phyloP scores from a whole-genome alignment of 1,284 basidiomycete genomes.

The Ceratobasidium sp. region DNA sequence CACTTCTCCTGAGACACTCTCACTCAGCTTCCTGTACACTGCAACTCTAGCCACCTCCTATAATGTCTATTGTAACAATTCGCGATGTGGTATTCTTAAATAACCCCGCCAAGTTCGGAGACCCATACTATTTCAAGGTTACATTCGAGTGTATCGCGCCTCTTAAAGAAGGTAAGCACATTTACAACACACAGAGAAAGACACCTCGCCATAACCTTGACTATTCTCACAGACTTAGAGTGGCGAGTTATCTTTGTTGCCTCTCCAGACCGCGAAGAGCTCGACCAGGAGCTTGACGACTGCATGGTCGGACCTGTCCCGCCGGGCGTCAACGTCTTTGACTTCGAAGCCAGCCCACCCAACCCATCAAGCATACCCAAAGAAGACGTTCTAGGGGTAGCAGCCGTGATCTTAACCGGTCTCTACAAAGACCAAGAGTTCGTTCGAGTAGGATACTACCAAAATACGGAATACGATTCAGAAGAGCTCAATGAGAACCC shows the following conservation, averaged over 20 bases:
- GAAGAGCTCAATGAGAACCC: conserved; percentile 87
- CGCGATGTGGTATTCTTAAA: conserved; percentile 80
- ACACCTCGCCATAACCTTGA: too few relatives aligned
- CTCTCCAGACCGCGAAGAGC: conserved; percentile 90
- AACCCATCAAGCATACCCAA: conserved; percentile 81
- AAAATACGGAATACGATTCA: conserved; percentile 98
- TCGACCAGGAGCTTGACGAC: conserved; percentile 96
- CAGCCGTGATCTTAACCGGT: conserved; percentile 92
- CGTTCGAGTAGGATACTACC: conserved; percentile 98
- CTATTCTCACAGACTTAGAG: conserved; percentile 80
- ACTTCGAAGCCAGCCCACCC: conserved; percentile 87
- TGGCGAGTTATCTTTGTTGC: conserved; percentile 99
- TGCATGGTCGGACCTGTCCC: conserved; percentile 97
- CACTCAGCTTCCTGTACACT: background rate
- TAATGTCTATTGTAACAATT: conserved; percentile 59
- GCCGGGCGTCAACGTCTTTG: conserved; percentile 94
- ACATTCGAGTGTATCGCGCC: conserved; percentile 98
- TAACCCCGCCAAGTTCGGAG: conserved; percentile 92
- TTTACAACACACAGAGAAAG: background rate
- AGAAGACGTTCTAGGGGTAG: conserved; percentile 90
- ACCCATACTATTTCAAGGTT: conserved; percentile 94
- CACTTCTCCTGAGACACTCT: background rate
- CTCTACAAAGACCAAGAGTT: conserved; percentile 96
- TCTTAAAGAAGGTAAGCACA: conserved; percentile 82
- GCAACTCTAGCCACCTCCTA: background rate